Evolutionary conservation across 352 stramenopile genomes (phyloP).

Genomic region (Phytopythium chamaehyphon): DNA sequence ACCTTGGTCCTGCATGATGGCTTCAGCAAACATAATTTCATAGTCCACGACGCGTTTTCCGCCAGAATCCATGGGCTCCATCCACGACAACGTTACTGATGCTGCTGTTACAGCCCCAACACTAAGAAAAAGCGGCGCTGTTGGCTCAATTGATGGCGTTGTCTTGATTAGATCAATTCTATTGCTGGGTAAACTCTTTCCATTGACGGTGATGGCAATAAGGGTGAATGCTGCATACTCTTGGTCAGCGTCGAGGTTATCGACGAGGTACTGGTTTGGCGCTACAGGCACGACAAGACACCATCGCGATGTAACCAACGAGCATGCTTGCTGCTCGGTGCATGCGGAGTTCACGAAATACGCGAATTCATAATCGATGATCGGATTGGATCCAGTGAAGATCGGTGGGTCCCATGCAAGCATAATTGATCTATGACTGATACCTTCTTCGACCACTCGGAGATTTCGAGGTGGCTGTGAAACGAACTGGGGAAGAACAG

Average conservation of each 20-base stretch:
- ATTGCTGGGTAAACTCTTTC: constrained; percentile 50
- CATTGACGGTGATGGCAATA: constrained; percentile 47
- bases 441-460: constrained; percentile 21
- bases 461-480: constrained; percentile 66
- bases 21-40: constrained; percentile 58
- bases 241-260: constrained; percentile 30
- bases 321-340: constrained; percentile 1
- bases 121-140: constrained; percentile 40
- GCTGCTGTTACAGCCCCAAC: constrained; percentile 48
- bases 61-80: constrained; percentile 50
- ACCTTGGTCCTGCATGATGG: constrained; percentile 48
- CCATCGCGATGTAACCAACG: constrained; percentile 40
- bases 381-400: constrained; percentile 59
- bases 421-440: constrained; percentile 38
- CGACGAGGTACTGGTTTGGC: constrained; percentile 39
- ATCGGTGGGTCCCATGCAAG: constrained; percentile 63
- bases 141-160: constrained; percentile 26
- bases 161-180: constrained; percentile 28
- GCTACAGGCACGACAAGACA: constrained; percentile 47
- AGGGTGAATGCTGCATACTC: constrained; percentile 48
- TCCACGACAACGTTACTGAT: constrained; percentile 64
- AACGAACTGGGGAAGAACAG: constrained; percentile 29
- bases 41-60: constrained; percentile 61
- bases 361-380: constrained; percentile 66
- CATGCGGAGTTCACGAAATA: constrained; percentile 19